Percentiles rank a stretch among this genome's conserved stretches.
These are phyloP conservation scores for Spinacia oleracea DNA, from an alignment of 179 eudicot genomes.

Conservation along the genomic window DNA sequence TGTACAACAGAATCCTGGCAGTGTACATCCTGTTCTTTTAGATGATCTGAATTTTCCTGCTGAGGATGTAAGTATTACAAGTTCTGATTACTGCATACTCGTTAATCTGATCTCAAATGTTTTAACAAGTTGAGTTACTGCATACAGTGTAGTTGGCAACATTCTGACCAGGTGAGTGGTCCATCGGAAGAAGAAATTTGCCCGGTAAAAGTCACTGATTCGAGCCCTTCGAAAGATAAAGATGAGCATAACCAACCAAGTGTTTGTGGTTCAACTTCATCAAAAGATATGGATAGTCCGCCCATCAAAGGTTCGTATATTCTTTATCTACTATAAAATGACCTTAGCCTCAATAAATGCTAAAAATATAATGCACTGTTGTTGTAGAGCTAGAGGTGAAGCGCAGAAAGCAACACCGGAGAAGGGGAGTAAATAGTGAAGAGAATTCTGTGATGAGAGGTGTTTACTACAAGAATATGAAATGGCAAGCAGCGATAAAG, in stretches of 20 bases:
- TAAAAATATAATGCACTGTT: background rate
- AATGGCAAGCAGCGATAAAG: slow-evolving; percentile 99
- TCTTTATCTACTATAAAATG: background rate
- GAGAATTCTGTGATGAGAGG: slow-evolving; percentile 65
- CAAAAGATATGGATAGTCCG: slow-evolving; percentile 41
- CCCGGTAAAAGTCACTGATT: slow-evolving; percentile 37
- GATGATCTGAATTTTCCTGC: slow-evolving; percentile 42
- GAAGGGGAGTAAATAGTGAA: slow-evolving; percentile 54
- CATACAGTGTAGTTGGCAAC: too few relatives aligned
- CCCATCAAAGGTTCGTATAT: slow-evolving; percentile 47
- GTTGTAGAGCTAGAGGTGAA: slow-evolving; percentile 48
- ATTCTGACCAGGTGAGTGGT: slow-evolving; percentile 39
- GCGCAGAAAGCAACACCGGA: slow-evolving; percentile 66
- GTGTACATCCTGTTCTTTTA: slow-evolving; percentile 53
- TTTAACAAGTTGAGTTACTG: background rate
- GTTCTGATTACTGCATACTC: background rate
- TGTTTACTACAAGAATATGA: slow-evolving; percentile 82
- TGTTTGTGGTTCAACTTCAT: slow-evolving; percentile 29
- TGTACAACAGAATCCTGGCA: slow-evolving; percentile 37
- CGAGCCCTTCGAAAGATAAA: slow-evolving; percentile 40
- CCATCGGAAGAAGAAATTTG: slow-evolving; percentile 25
- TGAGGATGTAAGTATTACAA: slow-evolving; percentile 41
- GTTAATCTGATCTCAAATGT: background rate
- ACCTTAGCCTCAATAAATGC: too few relatives aligned
- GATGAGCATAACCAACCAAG: slow-evolving; percentile 37